phyloP scores from a whole-genome alignment of 805 yeast species.

The Candida corydali region DNA sequence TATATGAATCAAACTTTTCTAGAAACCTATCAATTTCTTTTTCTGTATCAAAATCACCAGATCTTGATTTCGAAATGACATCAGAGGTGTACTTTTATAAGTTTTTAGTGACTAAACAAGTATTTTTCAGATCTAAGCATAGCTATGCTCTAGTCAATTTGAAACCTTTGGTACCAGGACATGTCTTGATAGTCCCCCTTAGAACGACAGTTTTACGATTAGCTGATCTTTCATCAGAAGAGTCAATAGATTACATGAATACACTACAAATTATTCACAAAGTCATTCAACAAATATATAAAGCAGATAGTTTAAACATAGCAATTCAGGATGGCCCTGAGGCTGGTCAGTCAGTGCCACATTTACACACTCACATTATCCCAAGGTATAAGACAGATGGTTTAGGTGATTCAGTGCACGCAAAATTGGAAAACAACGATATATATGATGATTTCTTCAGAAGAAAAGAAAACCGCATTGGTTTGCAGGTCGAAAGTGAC shows the following conservation, averaged over 20 bases:
- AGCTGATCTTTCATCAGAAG: constrained; percentile 67
- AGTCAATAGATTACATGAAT: constrained; percentile 70
- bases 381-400: constrained; percentile 68
- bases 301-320: constrained; percentile 81
- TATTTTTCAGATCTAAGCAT: constrained; percentile 53
- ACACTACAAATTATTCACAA: constrained; percentile 68
- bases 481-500: constrained; percentile 32
- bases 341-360: constrained; percentile 96
- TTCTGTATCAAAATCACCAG: neutral
- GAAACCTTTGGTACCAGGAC: constrained; percentile 93
- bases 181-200: constrained; percentile 83
- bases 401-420: constrained; percentile 58
- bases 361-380: constrained; percentile 88
- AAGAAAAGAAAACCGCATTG: constrained; percentile 19
- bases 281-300: constrained; percentile 61
- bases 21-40: no score
- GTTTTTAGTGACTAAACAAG: constrained; percentile 55
- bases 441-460: constrained; percentile 30
- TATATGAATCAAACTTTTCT: no score
- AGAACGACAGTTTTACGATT: constrained; percentile 58
- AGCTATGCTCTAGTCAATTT: constrained; percentile 86
- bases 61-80: neutral
- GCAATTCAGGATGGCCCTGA: constrained; percentile 96
- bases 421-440: constrained; percentile 53
- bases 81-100: constrained; percentile 38